phyloP scores from a whole-genome alignment of 176 grass and related monocot genomes.

The Leersia perrieri region DNA sequence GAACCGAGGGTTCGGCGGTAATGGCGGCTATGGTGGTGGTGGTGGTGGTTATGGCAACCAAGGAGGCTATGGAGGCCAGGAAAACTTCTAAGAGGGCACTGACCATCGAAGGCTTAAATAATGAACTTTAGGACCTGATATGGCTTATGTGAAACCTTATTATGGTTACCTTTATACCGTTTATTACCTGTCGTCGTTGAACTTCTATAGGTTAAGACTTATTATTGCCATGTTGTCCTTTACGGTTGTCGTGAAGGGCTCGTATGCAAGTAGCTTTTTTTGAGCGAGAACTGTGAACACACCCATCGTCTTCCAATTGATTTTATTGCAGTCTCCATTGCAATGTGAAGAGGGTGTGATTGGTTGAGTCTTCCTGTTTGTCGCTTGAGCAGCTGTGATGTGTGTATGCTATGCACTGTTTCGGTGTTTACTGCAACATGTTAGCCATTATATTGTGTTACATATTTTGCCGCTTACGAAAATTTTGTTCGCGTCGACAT shows the following conservation, averaged over 20 bases:
- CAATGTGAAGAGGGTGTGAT: not conserved
- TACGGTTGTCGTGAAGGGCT: too few species aligned
- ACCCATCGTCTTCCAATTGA: not conserved
- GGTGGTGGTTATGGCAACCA: not conserved
- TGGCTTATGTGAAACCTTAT: conserved; percentile 30
- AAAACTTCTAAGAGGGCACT: not conserved
- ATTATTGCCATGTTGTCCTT: not conserved
- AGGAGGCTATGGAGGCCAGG: conserved; percentile 16
- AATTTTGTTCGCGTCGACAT: too few species aligned
- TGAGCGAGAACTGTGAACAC: too few species aligned
- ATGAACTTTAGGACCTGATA: conserved; percentile 31
- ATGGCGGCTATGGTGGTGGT: not conserved
- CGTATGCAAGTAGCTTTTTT: too few species aligned
- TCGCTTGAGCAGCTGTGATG: too few species aligned
- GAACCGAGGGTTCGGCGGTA: not conserved
- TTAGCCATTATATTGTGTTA: too few species aligned
- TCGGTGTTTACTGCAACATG: too few species aligned
- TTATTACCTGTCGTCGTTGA: not conserved
- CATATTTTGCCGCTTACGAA: too few species aligned
- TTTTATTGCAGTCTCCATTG: too few species aligned
- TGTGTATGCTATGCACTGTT: too few species aligned
- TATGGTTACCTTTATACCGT: not conserved
- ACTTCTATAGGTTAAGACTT: conserved; percentile 1
- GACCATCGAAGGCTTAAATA: conserved; percentile 10
- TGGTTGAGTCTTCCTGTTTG: too few species aligned